Conservation (phyloP, 2,329 filamentous ascomycete species). For the Beauveria varroae region DNA sequence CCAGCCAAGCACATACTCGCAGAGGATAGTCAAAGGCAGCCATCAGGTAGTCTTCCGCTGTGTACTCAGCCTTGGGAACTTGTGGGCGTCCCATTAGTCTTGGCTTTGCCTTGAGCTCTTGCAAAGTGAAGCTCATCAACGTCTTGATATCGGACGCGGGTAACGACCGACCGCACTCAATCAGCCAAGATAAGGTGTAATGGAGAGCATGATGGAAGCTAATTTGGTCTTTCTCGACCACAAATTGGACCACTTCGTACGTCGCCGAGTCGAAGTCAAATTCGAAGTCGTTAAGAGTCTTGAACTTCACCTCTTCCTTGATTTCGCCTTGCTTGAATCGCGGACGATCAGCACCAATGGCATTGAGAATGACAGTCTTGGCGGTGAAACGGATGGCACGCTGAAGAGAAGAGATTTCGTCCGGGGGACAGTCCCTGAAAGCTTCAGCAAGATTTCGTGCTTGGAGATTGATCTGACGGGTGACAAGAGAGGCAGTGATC, state of each 20-base stretch:
- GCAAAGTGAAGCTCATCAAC: slow-evolving; percentile 63
- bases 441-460: slow-evolving; percentile 84
- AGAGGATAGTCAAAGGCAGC: slow-evolving; percentile 89
- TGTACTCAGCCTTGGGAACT: slow-evolving; percentile 49
- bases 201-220: slow-evolving; percentile 97
- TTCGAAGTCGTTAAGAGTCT: slow-evolving; percentile 67
- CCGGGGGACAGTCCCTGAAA: slow-evolving; percentile 62
- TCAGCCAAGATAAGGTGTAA: slow-evolving; percentile 91
- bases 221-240: slow-evolving; percentile 82
- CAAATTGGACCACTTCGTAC: slow-evolving; percentile 73
- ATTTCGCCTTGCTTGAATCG: slow-evolving; percentile 84
- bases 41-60: slow-evolving; percentile 72
- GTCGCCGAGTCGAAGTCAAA: slow-evolving; percentile 55
- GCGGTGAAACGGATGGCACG: slow-evolving; percentile 67
- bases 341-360: slow-evolving; percentile 77
- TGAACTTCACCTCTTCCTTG: slow-evolving; percentile 79
- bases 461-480: slow-evolving; percentile 87
- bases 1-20: slow-evolving; percentile 89
- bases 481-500: slow-evolving; percentile 93
- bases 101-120: slow-evolving; percentile 60
- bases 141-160: slow-evolving; percentile 56
- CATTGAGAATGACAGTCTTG: slow-evolving; percentile 80
- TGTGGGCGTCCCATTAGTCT: slow-evolving; percentile 52
- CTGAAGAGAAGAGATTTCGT: slow-evolving; percentile 58
- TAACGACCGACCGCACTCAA: slow-evolving; percentile 80